These are phyloP conservation scores for Lasiodiplodia citricola DNA, from an alignment of 2,329 filamentous ascomycete genomes.

Conservation along the genomic window DNA sequence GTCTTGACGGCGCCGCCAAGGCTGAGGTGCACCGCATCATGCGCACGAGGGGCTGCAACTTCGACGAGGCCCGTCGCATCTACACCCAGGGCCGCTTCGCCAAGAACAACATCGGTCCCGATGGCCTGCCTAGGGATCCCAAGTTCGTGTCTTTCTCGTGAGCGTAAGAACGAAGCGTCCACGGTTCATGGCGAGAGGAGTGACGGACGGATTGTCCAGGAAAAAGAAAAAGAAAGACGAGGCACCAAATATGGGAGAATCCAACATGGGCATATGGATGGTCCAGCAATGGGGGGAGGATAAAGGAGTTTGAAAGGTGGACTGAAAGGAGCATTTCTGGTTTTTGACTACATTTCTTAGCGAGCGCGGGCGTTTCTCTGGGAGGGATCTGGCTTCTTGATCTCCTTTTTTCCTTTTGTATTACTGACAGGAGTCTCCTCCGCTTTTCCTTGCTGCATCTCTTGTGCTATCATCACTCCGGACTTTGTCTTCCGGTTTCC, in stretches of 20 bases:
- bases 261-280: background rate
- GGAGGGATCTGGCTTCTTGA: background rate
- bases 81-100: conserved; percentile 87
- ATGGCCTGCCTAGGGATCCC: conserved; percentile 86
- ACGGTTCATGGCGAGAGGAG: background rate
- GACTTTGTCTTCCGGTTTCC: background rate
- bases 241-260: background rate
- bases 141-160: conserved; percentile 94
- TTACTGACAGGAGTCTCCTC: conserved; percentile 15
- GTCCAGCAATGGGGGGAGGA: background rate
- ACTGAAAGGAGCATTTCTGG: background rate
- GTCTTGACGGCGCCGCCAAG: conserved; percentile 82
- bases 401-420: background rate
- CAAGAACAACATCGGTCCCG: conserved; percentile 84
- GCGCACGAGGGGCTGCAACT: conserved; percentile 80
- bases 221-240: background rate
- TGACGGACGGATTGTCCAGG: background rate
- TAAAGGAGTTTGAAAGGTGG: background rate
- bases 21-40: conserved; percentile 85
- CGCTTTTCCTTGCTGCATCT: conserved; percentile 7
- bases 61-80: conserved; percentile 87
- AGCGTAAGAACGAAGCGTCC: conserved; percentile 30
- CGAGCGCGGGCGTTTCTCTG: conserved; percentile 18
- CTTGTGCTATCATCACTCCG: conserved; percentile 5
- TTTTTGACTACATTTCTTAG: conserved; percentile 3